Conservation (phyloP, 2,329 filamentous ascomycete species). For the Diaporthe vaccinii region DNA sequence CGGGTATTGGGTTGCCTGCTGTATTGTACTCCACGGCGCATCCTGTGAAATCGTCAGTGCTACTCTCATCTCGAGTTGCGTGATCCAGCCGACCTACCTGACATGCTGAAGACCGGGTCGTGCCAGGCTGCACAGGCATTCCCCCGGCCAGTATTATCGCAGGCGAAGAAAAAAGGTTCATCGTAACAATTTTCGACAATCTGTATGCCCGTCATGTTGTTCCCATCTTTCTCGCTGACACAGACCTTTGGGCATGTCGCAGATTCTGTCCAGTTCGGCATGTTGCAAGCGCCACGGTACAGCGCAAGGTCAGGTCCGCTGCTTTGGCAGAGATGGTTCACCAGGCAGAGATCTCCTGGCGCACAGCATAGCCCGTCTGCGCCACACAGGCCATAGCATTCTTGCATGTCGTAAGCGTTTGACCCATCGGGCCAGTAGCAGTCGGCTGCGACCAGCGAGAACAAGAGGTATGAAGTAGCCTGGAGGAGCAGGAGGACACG, state of each 20-base stretch:
- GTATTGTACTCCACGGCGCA: constrained; percentile 20
- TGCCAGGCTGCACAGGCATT: background rate
- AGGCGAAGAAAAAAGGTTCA: background rate
- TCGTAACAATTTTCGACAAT: background rate
- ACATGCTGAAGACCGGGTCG: background rate
- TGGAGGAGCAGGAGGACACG: background rate
- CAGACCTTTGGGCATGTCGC: constrained; percentile 12
- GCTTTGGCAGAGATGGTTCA: constrained; percentile 27
- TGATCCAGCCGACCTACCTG: background rate
- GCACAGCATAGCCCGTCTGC: constrained; percentile 33
- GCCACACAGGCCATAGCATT: constrained; percentile 9
- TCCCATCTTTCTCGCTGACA: background rate
- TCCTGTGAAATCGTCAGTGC: constrained; percentile 13
- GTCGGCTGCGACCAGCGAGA: constrained; percentile 1
- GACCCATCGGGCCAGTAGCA: constrained; percentile 34
- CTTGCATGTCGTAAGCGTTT: constrained; percentile 27
- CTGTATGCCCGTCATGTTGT: background rate
- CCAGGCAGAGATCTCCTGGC: constrained; percentile 23
- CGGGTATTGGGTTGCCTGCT: background rate
- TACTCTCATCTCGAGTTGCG: background rate
- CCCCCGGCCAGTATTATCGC: background rate
- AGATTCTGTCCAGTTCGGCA: constrained; percentile 24
- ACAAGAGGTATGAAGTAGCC: background rate
- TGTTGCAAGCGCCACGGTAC: constrained; percentile 31
- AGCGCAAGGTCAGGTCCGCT: background rate